Conservation (phyloP, 306 rosid species). For the Vigna nakashimae region DNA sequence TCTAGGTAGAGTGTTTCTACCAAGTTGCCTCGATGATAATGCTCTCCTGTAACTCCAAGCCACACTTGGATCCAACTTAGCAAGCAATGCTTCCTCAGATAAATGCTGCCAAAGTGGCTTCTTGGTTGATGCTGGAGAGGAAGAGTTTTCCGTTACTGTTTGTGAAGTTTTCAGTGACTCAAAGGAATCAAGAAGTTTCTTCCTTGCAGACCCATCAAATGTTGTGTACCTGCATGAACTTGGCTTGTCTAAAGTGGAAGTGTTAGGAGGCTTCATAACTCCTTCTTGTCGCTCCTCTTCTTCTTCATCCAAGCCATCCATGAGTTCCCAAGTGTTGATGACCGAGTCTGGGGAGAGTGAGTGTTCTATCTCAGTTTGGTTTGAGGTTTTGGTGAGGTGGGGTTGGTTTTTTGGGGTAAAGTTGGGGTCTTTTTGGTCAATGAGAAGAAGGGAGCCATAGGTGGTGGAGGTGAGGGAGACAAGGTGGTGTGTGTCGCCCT, state of each 20-base stretch:
- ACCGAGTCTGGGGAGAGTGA: constrained; percentile 86
- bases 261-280: constrained; percentile 26
- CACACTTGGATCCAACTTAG: constrained; percentile 81
- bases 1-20: constrained; percentile 40
- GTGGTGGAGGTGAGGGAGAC: constrained; percentile 92
- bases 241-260: constrained; percentile 43
- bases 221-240: constrained; percentile 59
- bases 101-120: constrained; percentile 91
- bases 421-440: constrained; percentile 58
- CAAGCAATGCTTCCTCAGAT: constrained; percentile 77
- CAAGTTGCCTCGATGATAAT: constrained; percentile 67
- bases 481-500: constrained; percentile 88
- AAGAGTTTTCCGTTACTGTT: constrained; percentile 35
- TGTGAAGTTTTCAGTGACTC: constrained; percentile 50
- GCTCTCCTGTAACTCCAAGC: constrained; percentile 76
- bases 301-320: constrained; percentile 68
- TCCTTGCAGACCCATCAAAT: constrained; percentile 60
- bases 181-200: constrained; percentile 52
- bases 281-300: not conserved
- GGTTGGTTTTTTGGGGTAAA: constrained; percentile 27
- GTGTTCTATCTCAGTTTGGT: constrained; percentile 36
- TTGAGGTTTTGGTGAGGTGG: constrained; percentile 24
- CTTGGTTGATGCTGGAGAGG: constrained; percentile 34
- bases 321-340: constrained; percentile 93
- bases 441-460: constrained; percentile 74